Evolutionary conservation across 768 basidiomycete genomes (phyloP), one percentile per base, ranked within the genome.

Genomic region (Rubroboletus satanas): DNA sequence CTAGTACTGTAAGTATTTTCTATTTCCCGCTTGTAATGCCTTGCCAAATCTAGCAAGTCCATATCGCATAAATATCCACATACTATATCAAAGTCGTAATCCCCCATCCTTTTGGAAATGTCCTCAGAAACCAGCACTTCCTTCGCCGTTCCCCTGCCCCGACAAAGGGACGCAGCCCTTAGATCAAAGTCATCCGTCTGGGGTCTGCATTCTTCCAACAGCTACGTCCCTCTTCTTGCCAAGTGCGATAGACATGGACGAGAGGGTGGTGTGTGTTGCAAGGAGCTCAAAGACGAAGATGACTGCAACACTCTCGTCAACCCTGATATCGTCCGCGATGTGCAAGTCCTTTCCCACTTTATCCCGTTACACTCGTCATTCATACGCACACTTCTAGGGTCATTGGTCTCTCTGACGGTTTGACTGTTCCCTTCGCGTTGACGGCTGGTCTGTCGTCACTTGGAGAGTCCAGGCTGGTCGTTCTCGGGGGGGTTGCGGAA

Each of bases 401-500:
- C 45, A 93, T 93, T 57, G 93, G 93, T n/a, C 83, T 93, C 9
- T 90, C 88, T 0, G 92, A 94, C 63, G 92, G 93, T 7, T 74
- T 94, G 47, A 95, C 93, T 0, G 92, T 96, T 1, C 93, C 93
- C 0, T 96, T 96, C 67, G 93, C 93, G 9, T 75, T 96, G 37
- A 83, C 93, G 3, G 93, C 93, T 5, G 93, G 93, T 52, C 80
- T 95, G 26, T 90, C 90, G 11, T 88, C 93, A 11, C 79, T 97
- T 37, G 95, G 95, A 45, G 85, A 90, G 55, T 93, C 92, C 7
- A 84, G 80, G 51, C 80, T 98, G n/a, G 97, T 99, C 58, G 88
- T 96, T 46, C 81, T 96, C 29, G 96, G 93, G 51, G 97, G 97
- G 15, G 75, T 97, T 35, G 96, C 97, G 1, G 97, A 99, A 70